Evolutionary conservation across 805 yeast genomes (phyloP).

Genomic region (Clavispora fructus): DNA sequence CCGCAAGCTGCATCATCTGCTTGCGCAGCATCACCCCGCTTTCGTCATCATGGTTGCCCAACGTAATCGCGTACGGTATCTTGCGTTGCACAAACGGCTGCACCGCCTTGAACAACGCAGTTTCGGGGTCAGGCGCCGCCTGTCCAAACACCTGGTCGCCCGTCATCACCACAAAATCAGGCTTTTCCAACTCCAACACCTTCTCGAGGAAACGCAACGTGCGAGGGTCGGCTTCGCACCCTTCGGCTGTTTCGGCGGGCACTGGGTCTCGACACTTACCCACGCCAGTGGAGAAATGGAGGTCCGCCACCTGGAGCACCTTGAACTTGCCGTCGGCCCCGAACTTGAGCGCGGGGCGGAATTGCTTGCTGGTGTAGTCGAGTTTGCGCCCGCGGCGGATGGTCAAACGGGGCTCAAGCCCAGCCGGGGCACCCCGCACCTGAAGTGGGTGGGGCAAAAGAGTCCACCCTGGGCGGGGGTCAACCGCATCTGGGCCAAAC

Average conservation of each 20-base stretch:
- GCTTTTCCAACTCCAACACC: conserved; percentile 69
- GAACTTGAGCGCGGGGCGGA: conserved; percentile 30
- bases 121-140: conserved; percentile 71
- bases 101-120: conserved; percentile 73
- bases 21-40: conserved; percentile 54
- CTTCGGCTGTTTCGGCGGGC: conserved; percentile 43
- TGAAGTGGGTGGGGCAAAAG: conserved; percentile 23
- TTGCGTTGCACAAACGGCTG: conserved; percentile 59
- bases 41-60: conserved; percentile 96
- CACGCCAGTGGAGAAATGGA: conserved; percentile 81
- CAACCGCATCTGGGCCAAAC: conserved; percentile 68
- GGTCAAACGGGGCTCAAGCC: conserved; percentile 23
- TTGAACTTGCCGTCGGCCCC: conserved; percentile 52
- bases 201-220: conserved; percentile 57
- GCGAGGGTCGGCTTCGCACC: conserved; percentile 74
- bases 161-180: conserved; percentile 79
- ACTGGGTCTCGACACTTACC: conserved; percentile 76
- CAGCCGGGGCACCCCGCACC: conserved; percentile 17
- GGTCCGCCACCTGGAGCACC: conserved; percentile 84
- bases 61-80: conserved; percentile 78
- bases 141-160: conserved; percentile 93
- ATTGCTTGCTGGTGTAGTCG: conserved; percentile 22
- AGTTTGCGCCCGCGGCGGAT: conserved; percentile 30
- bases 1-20: conserved; percentile 54
- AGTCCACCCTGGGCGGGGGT: conserved; percentile 73